phyloP scores from a whole-genome alignment of 768 basidiomycete species.

The Coprinopsis marcescibilis region DNA sequence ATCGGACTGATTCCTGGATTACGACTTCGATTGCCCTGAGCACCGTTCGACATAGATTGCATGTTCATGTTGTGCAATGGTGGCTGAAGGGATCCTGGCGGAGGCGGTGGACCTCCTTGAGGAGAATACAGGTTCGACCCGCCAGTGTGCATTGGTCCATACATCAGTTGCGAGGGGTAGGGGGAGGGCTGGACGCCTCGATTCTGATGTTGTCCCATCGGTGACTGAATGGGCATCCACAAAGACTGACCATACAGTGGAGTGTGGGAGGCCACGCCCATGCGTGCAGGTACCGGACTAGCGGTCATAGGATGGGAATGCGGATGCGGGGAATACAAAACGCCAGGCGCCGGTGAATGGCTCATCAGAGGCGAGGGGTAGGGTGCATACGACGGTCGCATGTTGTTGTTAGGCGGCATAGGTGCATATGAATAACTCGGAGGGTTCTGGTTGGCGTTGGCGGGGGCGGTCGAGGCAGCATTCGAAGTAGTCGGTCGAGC shows the following conservation, averaged over 20 bases:
- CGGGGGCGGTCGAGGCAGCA: constrained; percentile 3
- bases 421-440: constrained; percentile 1
- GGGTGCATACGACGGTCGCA: constrained; percentile 51
- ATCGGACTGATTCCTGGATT: constrained; percentile 66
- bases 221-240: constrained; percentile 53
- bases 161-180: constrained; percentile 63
- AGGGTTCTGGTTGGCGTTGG: background rate
- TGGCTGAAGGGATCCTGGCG: constrained; percentile 44
- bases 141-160: constrained; percentile 43
- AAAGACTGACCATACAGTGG: constrained; percentile 56
- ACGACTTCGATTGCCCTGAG: constrained; percentile 39
- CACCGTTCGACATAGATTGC: constrained; percentile 32
- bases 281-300: constrained; percentile 58
- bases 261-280: constrained; percentile 57
- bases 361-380: constrained; percentile 70
- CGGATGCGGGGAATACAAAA: constrained; percentile 61
- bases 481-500: constrained; percentile 31
- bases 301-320: constrained; percentile 49
- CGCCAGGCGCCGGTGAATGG: constrained; percentile 61
- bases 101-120: constrained; percentile 10
- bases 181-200: constrained; percentile 60
- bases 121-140: constrained; percentile 20
- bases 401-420: constrained; percentile 39
- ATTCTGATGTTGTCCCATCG: constrained; percentile 33
- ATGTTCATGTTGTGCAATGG: constrained; percentile 21